phyloP scores from a whole-genome alignment of 257 asterid species.

The Phtheirospermum japonicum region DNA sequence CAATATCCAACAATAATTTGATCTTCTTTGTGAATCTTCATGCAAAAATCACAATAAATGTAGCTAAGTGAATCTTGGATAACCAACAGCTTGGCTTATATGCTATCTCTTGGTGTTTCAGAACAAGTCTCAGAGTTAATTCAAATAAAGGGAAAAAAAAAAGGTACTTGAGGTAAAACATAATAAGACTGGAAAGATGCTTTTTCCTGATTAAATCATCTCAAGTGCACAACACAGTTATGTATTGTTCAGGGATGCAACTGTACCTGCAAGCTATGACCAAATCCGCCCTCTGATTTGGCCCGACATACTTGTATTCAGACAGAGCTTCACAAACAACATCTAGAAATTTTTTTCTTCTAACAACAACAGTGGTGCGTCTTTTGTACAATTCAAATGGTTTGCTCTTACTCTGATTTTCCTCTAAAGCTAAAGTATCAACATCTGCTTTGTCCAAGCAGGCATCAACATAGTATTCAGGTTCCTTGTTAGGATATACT shows the following conservation, averaged over 20 bases:
- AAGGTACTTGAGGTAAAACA: not conserved
- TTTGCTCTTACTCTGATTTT: slow-evolving; percentile 41
- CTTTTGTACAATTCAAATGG: slow-evolving; percentile 81
- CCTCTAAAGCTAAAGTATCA: slow-evolving; percentile 32
- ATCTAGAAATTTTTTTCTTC: slow-evolving; percentile 62
- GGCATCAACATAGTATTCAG: slow-evolving; percentile 30
- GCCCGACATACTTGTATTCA: slow-evolving; percentile 86
- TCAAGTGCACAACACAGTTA: slow-evolving; percentile 2
- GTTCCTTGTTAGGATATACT: slow-evolving; percentile 37
- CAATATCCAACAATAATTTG: not conserved
- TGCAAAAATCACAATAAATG: not conserved
- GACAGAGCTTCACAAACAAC: slow-evolving; percentile 76
- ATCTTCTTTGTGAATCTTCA: not conserved
- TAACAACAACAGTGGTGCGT: slow-evolving; percentile 75
- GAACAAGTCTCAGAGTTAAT: slow-evolving; percentile 1
- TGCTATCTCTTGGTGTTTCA: not conserved
- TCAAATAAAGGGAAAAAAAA: slow-evolving; percentile 8
- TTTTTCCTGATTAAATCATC: not conserved
- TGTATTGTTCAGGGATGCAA: slow-evolving; percentile 16
- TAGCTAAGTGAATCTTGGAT: not conserved
- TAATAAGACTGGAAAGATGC: slow-evolving; percentile 8
- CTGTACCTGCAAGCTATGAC: slow-evolving; percentile 81
- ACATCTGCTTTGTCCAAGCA: slow-evolving; percentile 37
- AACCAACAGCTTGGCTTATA: slow-evolving; percentile 7
- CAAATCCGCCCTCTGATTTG: slow-evolving; percentile 85